Conservation (phyloP, 805 yeast species). For the Metschnikowia henanensis region DNA sequence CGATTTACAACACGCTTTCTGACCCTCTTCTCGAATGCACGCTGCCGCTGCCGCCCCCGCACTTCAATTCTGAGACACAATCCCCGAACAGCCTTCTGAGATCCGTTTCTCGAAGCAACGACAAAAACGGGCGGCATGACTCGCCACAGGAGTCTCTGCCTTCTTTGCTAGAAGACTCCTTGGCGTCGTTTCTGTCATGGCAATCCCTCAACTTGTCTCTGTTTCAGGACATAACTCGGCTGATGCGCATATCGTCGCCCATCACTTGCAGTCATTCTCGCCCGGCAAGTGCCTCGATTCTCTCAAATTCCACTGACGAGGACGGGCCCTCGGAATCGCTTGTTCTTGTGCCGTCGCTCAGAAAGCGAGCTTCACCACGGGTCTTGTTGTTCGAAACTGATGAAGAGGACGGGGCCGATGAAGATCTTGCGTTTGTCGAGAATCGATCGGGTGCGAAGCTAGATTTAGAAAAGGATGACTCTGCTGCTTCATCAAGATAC, state of each 20-base stretch:
- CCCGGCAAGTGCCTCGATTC: slow-evolving; percentile 23
- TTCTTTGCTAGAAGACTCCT: slow-evolving; percentile 9
- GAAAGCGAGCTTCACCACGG: slow-evolving; percentile 15
- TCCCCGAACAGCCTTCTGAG: background rate
- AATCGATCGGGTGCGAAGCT: slow-evolving; percentile 35
- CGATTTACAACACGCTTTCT: slow-evolving; percentile 37
- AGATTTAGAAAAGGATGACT: slow-evolving; percentile 15
- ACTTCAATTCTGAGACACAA: background rate
- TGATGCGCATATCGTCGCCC: slow-evolving; percentile 10
- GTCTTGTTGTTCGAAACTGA: slow-evolving; percentile 44
- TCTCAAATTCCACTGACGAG: slow-evolving; percentile 31
- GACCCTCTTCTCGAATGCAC: slow-evolving; percentile 41
- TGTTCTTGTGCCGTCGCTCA: slow-evolving; percentile 24
- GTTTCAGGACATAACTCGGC: slow-evolving; percentile 15
- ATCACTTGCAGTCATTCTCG: slow-evolving; percentile 7
- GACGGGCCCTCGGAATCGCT: slow-evolving; percentile 20
- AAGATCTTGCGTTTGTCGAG: slow-evolving; percentile 1
- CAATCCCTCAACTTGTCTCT: slow-evolving; percentile 28
- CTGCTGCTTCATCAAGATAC: slow-evolving; percentile 7
- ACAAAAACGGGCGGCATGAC: background rate
- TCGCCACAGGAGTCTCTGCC: background rate
- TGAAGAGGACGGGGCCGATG: slow-evolving; percentile 33
- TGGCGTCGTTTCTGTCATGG: slow-evolving; percentile 26
- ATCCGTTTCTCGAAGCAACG: background rate
- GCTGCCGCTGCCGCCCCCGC: slow-evolving; percentile 7